Evolutionary conservation across 768 basidiomycete species (phyloP), one percentile per base, ranked within the genome.

Genomic region (Rhizopogon roseolus): DNA sequence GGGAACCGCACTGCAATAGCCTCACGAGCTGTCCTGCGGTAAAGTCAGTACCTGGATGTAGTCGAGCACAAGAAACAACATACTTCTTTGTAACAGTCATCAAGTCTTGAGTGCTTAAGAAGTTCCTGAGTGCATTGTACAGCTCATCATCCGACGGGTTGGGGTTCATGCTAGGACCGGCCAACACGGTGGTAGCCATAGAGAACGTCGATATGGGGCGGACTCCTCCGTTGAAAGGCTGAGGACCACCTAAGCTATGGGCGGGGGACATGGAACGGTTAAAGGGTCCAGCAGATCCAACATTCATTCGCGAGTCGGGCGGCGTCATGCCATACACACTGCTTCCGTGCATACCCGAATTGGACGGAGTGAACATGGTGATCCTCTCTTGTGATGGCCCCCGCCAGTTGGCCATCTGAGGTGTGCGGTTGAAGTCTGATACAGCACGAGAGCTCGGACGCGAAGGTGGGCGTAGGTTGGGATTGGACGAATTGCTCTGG

Each of bases 31-130:
- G 84, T 80, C 65, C 81, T 82, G 49, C 4, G 29, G 0, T 11
- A 7, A n/a, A 56, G 41, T 56, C 52, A 62, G 61, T 42, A 17
- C 51, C 0, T 11, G 8, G 7, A 28, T 29, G 53, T 17, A 19
- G 43, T 7, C 39, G n/a, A 9, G 40, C 50, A 27, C 42, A 41
- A 11, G 2, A 48, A 3, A 36, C 8, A 9, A 72, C 81, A 62
- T 59, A 85, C 80, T 82, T 84, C 74, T 84, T 84, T 57, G 81
- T 84, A 43, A 88, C 82, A n/a, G 76, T 77, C 85, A 88, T 85
- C 58, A 86, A 64, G 64, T 88, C 84, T 60, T 86, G 83, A 22
- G 80, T 79, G 49, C 82, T 79, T 53, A 88, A 62, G 61, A 82
- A 85, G 22, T 73, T 73, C 50, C 80, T 73, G 16, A 87, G 67